Base-by-base conservation (phyloP, 2,329 filamentous ascomycete genomes). In the Botrytis fragariae region DNA sequence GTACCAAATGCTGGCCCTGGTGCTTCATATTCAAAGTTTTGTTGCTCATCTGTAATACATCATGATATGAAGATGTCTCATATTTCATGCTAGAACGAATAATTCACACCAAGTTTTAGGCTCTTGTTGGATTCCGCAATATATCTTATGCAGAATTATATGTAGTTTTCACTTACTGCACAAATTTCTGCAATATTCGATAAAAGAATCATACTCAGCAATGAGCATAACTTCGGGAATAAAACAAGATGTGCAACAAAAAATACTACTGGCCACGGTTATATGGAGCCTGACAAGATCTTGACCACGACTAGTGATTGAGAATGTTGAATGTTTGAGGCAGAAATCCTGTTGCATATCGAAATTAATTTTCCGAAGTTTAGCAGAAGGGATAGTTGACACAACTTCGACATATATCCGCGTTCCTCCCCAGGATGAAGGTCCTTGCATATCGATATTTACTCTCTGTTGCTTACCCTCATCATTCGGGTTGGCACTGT, bases 31-130 rank as follows among this genome's bases (percentile, higher is more conserved):
- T 8, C 3, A 8, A 39, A 54, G 35, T 22, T 54, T 39, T 54
- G 64, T 68, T 54, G 64, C 45, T 16, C 16, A 10, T 68, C 64
- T 29, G 25, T 42, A 54, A 68, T 68, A 68, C 42, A 29, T 29
- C 1, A 39, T 68, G 2, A 39, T 68, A 4, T 39, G n/a, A 68
- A 54, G 4, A 20, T 54, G 37, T 29, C 35, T 22, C 37, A n/a
- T 39, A 39, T 14, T 39, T 1, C 25, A 39, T 67, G 22, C 25
- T 25, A 20, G 8, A 51, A 29, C 12, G 8, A 20, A 39, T 22
- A 2, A 29, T 57, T 18, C 10, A 29, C 14, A 4, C 22, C 4
- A 39, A 12, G 4, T 1, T 1, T 5, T 12, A 3, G 10, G 16
- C 4, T 29, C 51, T 39, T 68, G 16, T 68, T 54, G 45, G 35